Evolutionary conservation across 805 yeast genomes (phyloP).

Genomic region (Deakozyma indianensis): DNA sequence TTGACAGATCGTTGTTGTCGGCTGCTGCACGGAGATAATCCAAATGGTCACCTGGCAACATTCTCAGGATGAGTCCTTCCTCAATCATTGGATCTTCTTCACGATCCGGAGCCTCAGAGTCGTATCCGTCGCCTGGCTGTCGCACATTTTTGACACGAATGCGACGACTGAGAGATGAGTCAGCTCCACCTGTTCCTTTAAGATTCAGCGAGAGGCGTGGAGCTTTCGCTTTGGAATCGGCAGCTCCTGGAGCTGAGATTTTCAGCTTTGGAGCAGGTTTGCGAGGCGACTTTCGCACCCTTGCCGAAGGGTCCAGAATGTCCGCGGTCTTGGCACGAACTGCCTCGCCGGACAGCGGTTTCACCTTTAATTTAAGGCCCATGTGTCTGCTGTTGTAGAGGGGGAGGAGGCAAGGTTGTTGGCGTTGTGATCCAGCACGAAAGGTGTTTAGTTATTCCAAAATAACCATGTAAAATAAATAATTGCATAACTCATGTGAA

Average conservation of each 20-base stretch:
- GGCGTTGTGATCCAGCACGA: too few relatives aligned
- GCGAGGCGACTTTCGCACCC: not conserved
- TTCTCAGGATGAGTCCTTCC: conserved; percentile 68
- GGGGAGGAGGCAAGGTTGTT: too few relatives aligned
- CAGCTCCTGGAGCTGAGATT: not conserved
- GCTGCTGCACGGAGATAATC: conserved; percentile 65
- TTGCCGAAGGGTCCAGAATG: not conserved
- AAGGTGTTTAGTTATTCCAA: too few relatives aligned
- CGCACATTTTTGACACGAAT: conserved; percentile 37
- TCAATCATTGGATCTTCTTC: conserved; percentile 92
- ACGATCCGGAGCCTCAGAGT: conserved; percentile 88
- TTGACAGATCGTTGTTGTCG: conserved; percentile 50
- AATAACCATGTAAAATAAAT: too few relatives aligned
- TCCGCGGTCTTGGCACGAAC: not conserved
- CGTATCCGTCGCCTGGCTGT: conserved; percentile 90
- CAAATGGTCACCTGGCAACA: conserved; percentile 47
- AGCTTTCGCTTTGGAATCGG: not conserved
- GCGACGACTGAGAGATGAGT: not conserved
- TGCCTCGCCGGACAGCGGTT: not conserved
- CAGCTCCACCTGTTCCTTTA: not conserved
- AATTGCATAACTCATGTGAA: too few relatives aligned
- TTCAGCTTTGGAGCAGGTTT: not conserved
- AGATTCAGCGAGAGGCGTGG: not conserved
- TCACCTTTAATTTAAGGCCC: not conserved
- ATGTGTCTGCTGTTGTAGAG: too few relatives aligned